Conservation (phyloP, 495 filamentous ascomycete species). For the Apiosordaria backusii region DNA sequence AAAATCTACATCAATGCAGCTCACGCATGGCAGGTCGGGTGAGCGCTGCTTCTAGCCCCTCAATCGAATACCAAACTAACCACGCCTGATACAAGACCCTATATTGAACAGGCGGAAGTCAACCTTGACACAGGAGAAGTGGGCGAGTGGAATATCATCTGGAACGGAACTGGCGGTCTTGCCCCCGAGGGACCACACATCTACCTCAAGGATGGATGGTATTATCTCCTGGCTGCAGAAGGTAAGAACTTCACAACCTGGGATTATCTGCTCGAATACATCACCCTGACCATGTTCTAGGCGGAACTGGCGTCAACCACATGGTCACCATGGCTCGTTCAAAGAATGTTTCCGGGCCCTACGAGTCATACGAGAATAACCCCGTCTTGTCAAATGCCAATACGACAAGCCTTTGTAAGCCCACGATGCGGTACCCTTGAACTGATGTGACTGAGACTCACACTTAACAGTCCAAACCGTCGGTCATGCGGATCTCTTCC, state of each 20-base stretch:
- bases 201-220: slow-evolving; percentile 57
- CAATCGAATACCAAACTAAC: not conserved
- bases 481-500: slow-evolving; percentile 50
- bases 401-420: slow-evolving; percentile 44
- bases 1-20: slow-evolving; percentile 45
- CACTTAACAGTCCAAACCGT: slow-evolving; percentile 44
- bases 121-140: slow-evolving; percentile 38
- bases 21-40: slow-evolving; percentile 44
- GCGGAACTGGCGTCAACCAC: slow-evolving; percentile 56
- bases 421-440: not conserved
- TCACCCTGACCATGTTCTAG: not conserved
- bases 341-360: slow-evolving; percentile 51
- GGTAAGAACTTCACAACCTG: slow-evolving; percentile 16
- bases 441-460: not conserved
- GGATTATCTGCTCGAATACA: not conserved
- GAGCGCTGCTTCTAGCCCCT: slow-evolving; percentile 5
- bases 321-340: slow-evolving; percentile 52
- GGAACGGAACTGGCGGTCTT: slow-evolving; percentile 46
- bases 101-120: slow-evolving; percentile 37
- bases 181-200: slow-evolving; percentile 64
- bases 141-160: slow-evolving; percentile 37
- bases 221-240: slow-evolving; percentile 65
- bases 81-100: slow-evolving; percentile 27
- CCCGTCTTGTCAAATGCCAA: slow-evolving; percentile 55
- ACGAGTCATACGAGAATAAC: slow-evolving; percentile 49